Percentiles rank a stretch among this genome's conserved stretches.
Conservation (phyloP, 2,329 filamentous ascomycete genomes). For the Didymella arachidicola region DNA sequence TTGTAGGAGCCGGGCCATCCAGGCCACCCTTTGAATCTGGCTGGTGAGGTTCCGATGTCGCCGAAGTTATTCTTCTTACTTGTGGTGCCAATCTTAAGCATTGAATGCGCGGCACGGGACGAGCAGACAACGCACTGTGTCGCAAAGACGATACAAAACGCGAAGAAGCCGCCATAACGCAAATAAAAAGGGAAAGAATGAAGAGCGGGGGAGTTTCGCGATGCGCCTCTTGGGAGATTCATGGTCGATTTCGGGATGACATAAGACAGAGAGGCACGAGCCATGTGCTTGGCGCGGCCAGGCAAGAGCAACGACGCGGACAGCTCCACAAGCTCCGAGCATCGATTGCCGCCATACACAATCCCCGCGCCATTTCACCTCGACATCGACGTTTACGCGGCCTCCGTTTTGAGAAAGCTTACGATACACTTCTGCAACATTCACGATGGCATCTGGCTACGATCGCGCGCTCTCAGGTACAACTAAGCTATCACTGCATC, state of each 20-base stretch:
- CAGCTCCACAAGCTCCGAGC: constrained; percentile 47
- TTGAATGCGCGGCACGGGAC: constrained; percentile 31
- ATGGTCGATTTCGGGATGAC: constrained; percentile 32
- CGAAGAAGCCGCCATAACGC: constrained; percentile 46
- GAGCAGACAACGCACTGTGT: constrained; percentile 40
- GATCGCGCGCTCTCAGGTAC: constrained; percentile 98
- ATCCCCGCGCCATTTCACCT: constrained; percentile 20
- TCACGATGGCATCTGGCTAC: constrained; percentile 87
- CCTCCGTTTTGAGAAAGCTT: constrained; percentile 1
- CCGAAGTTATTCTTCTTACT: constrained; percentile 50
- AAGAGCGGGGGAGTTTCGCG: constrained; percentile 31
- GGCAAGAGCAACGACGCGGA: constrained; percentile 51
- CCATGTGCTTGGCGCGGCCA: constrained; percentile 43
- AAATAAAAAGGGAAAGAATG: constrained; percentile 27
- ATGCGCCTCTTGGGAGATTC: constrained; percentile 27
- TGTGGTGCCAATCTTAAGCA: constrained; percentile 41
- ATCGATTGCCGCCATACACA: constrained; percentile 33
- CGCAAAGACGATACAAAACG: constrained; percentile 47
- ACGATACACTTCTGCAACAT: not conserved
- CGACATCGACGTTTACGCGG: constrained; percentile 3
- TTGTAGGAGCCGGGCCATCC: constrained; percentile 48
- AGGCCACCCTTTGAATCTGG: constrained; percentile 46
- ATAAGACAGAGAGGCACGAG: constrained; percentile 37
- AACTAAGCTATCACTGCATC: constrained; percentile 47
- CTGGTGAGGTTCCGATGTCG: constrained; percentile 53